phyloP scores from a whole-genome alignment of 345 rosid species.

The Heritiera fomes region DNA sequence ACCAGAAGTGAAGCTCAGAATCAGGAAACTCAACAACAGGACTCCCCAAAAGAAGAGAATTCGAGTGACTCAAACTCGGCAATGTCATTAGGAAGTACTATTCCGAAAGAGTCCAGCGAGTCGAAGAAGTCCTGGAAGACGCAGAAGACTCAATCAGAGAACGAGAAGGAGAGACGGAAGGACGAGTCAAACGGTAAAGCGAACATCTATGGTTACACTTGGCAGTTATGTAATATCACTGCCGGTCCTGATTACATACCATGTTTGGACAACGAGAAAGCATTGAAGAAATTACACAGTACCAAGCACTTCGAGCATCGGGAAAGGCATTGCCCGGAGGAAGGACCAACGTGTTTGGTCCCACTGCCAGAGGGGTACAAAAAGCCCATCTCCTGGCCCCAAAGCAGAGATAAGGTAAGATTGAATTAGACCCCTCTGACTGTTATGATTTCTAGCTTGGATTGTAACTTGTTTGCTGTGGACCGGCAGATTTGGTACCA shows the following conservation, averaged over 20 bases:
- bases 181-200: slow-evolving; percentile 35
- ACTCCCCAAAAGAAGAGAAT: slow-evolving; percentile 15
- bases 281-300: slow-evolving; percentile 46
- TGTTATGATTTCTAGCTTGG: neutral
- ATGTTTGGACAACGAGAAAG: slow-evolving; percentile 86
- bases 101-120: slow-evolving; percentile 78
- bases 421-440: neutral
- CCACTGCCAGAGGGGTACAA: slow-evolving; percentile 71
- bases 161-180: slow-evolving; percentile 70
- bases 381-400: slow-evolving; percentile 70
- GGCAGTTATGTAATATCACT: slow-evolving; percentile 81
- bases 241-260: slow-evolving; percentile 90
- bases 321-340: slow-evolving; percentile 94
- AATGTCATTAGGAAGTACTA: slow-evolving; percentile 40
- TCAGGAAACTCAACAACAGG: slow-evolving; percentile 23
- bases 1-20: slow-evolving; percentile 2
- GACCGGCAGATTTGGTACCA: slow-evolving; percentile 83
- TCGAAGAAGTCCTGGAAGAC: slow-evolving; percentile 76
- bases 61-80: slow-evolving; percentile 19
- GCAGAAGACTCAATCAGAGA: slow-evolving; percentile 66
- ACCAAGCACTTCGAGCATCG: slow-evolving; percentile 81
- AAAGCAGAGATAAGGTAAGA: slow-evolving; percentile 80
- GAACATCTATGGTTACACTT: slow-evolving; percentile 41
- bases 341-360: slow-evolving; percentile 73
- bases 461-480: slow-evolving; percentile 16